Base-by-base conservation (phyloP, 371 early-diverging fungal species). In the Circinella umbellata region DNA sequence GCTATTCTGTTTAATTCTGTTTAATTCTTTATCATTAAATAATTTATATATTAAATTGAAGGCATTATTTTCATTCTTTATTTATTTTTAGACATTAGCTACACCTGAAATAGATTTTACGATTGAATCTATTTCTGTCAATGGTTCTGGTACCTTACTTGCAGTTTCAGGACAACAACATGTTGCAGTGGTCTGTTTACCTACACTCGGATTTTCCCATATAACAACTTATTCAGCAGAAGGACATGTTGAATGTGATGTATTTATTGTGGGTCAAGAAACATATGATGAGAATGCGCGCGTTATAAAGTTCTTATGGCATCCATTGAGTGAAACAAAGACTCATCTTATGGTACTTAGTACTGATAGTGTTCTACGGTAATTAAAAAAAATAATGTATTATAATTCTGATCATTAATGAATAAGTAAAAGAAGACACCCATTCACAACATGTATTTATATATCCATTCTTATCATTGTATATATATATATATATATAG, bases 261-360 rank as follows among this genome's bases (percentile, higher is more conserved):
- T 36, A 13, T 79, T 34, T 63, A 69, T 69, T 37, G 53, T 69
- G 17, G 73, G 73, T 36, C 42, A 42, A 20, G 11, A 48, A 20
- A 59, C 20, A 15, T 68, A 51, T 17, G 47, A 20, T 53, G 27
- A n/a, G 4, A 14, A 54, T n/a, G 36, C 27, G 1, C 66, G 37
- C 69, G 71, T n/a, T 49, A 54, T 84, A 14, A 78, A 81, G 55
- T 67, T 68, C 7, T 67, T 67, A 14, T 84, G 84, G 84, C 84
- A 84, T 60, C 80, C 82, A 51, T 61, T 84, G n/a, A 81, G 84
- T 73, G 82, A 81, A 63, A 72, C 78, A 9, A 61, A 67, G 13
- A 72, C 79, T 0, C 84, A 84, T 70, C 48, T 84, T n/a, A 62
- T 81, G 38, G 69, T 81, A 1, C 73, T 84, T 17, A 69, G 74